Conservation (phyloP, 257 asterid genomes). For the Salvia rosmarinus region DNA sequence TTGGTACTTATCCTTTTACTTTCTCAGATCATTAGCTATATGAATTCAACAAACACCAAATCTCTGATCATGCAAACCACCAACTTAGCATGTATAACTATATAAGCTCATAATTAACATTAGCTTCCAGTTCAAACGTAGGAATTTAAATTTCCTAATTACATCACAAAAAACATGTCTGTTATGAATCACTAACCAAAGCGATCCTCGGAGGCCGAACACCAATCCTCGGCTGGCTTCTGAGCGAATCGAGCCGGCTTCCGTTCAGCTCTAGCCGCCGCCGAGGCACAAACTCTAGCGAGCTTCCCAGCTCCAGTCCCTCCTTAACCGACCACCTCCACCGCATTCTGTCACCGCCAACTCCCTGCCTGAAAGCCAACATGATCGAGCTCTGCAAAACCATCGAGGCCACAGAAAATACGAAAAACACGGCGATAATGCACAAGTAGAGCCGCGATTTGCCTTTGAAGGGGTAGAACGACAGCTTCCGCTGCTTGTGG, state of each 20-base stretch:
- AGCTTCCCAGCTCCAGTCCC: slow-evolving; percentile 76
- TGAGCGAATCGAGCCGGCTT: slow-evolving; percentile 62
- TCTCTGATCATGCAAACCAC: slow-evolving; percentile 14
- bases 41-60: slow-evolving; percentile 22
- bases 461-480: slow-evolving; percentile 46
- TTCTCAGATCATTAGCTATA: slow-evolving; percentile 15
- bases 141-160: not conserved
- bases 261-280: slow-evolving; percentile 44
- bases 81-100: slow-evolving; percentile 11
- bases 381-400: slow-evolving; percentile 87
- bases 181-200: slow-evolving; percentile 57
- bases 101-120: slow-evolving; percentile 15
- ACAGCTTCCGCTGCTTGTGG: slow-evolving; percentile 54
- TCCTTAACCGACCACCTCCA: slow-evolving; percentile 80
- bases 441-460: slow-evolving; percentile 72
- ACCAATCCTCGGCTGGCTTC: slow-evolving; percentile 75
- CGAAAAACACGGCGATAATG: slow-evolving; percentile 57
- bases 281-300: slow-evolving; percentile 64
- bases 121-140: slow-evolving; percentile 20
- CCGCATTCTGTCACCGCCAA: slow-evolving; percentile 56
- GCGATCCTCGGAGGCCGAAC: slow-evolving; percentile 78
- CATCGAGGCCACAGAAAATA: slow-evolving; percentile 77
- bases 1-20: not conserved
- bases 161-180: slow-evolving; percentile 8
- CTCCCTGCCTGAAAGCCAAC: slow-evolving; percentile 63